phyloP scores from a whole-genome alignment of 208 protist species.

The Acanthamoeba culbertsoni region DNA sequence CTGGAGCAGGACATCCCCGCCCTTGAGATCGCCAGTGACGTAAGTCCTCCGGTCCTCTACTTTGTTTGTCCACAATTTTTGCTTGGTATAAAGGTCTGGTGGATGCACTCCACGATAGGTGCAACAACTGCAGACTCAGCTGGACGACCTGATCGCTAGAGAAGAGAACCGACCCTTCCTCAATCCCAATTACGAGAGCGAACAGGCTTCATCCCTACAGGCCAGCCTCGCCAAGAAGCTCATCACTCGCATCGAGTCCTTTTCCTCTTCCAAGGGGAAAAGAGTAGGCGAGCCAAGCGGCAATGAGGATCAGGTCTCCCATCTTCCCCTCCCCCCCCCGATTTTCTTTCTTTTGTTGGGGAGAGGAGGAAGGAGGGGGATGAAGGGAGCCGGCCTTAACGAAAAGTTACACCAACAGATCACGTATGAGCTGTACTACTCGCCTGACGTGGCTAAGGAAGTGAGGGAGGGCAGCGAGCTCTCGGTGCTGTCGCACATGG shows the following conservation, averaged over 20 bases:
- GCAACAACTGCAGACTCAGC: constrained; percentile 14
- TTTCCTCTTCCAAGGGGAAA: background rate
- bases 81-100: background rate
- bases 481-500: background rate
- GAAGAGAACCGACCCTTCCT: constrained; percentile 50
- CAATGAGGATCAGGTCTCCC: background rate
- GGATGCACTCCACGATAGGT: background rate
- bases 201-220: constrained; percentile 6
- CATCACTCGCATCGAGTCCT: background rate
- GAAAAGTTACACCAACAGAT: background rate
- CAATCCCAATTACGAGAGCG: constrained; percentile 46
- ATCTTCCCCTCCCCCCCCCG: no score
- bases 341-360: no score
- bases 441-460: background rate
- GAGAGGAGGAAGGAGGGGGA: background rate
- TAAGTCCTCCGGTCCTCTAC: background rate
- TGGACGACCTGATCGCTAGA: constrained; percentile 1
- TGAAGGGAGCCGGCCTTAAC: no score
- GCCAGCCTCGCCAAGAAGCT: constrained; percentile 46
- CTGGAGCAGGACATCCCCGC: constrained; percentile 56
- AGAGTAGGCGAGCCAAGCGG: background rate
- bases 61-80: background rate
- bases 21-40: background rate
- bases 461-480: background rate
- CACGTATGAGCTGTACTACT: constrained; percentile 57